Percentiles rank a stretch among this genome's conserved stretches.
Conservation (phyloP, 2,329 filamentous ascomycete genomes). For the Aspergillus nomiae region DNA sequence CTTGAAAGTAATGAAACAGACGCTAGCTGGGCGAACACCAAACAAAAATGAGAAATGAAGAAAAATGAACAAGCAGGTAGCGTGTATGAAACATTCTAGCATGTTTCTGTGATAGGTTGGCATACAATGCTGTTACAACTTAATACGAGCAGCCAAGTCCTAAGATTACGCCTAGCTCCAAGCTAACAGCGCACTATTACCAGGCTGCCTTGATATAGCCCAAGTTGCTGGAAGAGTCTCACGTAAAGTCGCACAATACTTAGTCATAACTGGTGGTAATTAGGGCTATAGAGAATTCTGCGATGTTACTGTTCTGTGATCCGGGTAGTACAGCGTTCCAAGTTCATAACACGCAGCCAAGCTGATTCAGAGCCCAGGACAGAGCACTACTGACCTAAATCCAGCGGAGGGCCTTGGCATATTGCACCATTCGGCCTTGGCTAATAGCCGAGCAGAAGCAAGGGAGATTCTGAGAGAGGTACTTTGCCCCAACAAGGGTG, state of each 20-base stretch:
- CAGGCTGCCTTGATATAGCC: background rate
- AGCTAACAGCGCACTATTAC: background rate
- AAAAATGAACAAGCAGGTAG: background rate
- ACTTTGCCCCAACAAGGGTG: background rate
- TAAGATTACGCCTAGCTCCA: background rate
- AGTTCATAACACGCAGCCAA: background rate
- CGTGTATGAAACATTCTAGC: background rate
- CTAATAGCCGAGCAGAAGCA: background rate
- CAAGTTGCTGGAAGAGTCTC: background rate
- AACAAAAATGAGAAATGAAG: background rate
- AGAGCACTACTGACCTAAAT: background rate
- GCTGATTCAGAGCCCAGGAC: background rate
- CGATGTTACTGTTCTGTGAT: background rate
- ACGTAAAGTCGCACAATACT: background rate
- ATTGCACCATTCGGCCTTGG: background rate
- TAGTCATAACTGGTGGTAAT: background rate
- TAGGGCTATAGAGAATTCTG: background rate
- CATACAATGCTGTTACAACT: background rate
- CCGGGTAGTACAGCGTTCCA: background rate
- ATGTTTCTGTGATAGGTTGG: background rate
- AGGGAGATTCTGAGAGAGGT: background rate
- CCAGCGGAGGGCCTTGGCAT: background rate
- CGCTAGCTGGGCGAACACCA: background rate
- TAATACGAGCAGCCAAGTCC: background rate
- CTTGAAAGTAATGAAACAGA: background rate